These are phyloP conservation scores for Gentiana straminea DNA, from an alignment of 257 asterid species.

Conservation along the genomic window DNA sequence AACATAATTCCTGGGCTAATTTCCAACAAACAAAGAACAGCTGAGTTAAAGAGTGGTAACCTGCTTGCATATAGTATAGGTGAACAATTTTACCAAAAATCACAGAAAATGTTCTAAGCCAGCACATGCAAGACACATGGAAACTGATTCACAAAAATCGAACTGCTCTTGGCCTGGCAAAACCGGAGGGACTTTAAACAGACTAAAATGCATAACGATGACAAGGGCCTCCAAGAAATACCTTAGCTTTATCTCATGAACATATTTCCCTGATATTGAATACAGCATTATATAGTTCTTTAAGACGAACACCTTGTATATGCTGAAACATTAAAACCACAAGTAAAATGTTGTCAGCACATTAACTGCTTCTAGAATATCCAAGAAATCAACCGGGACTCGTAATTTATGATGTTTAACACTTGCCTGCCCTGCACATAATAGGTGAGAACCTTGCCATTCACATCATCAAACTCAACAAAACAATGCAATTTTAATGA, in stretches of 20 bases:
- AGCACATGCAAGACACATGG: not conserved
- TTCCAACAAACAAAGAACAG: conserved; percentile 8
- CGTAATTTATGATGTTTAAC: not conserved
- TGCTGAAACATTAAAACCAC: conserved; percentile 35
- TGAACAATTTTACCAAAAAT: not conserved
- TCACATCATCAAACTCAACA: conserved; percentile 66
- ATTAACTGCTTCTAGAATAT: not conserved
- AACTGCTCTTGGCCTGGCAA: not conserved
- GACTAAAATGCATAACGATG: not conserved
- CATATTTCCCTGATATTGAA: conserved; percentile 80
- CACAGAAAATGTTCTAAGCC: not conserved
- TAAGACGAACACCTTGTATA: conserved; percentile 58
- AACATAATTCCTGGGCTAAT: conserved; percentile 95
- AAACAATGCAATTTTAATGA: conserved; percentile 99
- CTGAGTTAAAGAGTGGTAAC: not conserved
- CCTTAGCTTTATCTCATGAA: conserved; percentile 63
- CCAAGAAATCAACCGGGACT: no score
- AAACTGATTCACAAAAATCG: not conserved
- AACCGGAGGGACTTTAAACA: not conserved
- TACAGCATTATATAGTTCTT: conserved; percentile 74
- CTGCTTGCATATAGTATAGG: not conserved
- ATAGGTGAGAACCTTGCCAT: conserved; percentile 45
- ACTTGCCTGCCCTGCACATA: conserved; percentile 82
- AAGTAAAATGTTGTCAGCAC: conserved; percentile 14
- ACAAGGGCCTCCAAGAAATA: conserved; percentile 2